A percentile compares a stretch with the other conserved stretches of the same genome.
These are phyloP conservation scores for Pseudocercospora pini-densiflorae DNA, from an alignment of 2,329 filamentous ascomycete species.

Conservation along the genomic window DNA sequence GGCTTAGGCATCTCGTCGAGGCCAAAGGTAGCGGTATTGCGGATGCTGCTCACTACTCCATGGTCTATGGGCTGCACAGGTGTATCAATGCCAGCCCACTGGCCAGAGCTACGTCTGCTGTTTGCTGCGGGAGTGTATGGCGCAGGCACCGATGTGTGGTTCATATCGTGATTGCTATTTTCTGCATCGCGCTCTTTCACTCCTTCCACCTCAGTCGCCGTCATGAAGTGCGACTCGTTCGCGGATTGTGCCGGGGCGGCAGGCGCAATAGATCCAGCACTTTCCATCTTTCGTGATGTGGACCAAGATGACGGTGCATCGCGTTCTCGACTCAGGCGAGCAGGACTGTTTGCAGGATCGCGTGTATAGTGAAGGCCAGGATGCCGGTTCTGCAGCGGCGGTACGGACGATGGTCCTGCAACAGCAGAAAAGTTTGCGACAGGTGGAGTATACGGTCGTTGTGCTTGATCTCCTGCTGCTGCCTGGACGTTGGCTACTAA, in stretches of 20 bases:
- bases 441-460: not conserved
- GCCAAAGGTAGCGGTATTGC: constrained; percentile 17
- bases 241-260: constrained; percentile 11
- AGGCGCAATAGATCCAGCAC: constrained; percentile 12
- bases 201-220: not conserved
- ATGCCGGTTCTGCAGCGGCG: not conserved
- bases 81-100: constrained; percentile 18
- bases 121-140: not conserved
- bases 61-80: constrained; percentile 25
- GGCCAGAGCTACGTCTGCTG: constrained; percentile 1
- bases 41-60: constrained; percentile 28
- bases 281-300: constrained; percentile 27
- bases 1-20: constrained; percentile 9
- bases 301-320: constrained; percentile 21
- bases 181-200: constrained; percentile 11
- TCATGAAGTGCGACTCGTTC: not conserved
- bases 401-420: not conserved
- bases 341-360: not conserved
- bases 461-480: not conserved
- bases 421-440: not conserved
- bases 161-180: constrained; percentile 14
- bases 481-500: not conserved
- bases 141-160: constrained; percentile 2
- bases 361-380: not conserved
- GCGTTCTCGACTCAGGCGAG: constrained; percentile 8